A percentile compares a stretch with the other conserved stretches of the same genome.
phyloP scores from a whole-genome alignment of 2,329 filamentous ascomycete genomes.

The Periglandula ipomoeae region DNA sequence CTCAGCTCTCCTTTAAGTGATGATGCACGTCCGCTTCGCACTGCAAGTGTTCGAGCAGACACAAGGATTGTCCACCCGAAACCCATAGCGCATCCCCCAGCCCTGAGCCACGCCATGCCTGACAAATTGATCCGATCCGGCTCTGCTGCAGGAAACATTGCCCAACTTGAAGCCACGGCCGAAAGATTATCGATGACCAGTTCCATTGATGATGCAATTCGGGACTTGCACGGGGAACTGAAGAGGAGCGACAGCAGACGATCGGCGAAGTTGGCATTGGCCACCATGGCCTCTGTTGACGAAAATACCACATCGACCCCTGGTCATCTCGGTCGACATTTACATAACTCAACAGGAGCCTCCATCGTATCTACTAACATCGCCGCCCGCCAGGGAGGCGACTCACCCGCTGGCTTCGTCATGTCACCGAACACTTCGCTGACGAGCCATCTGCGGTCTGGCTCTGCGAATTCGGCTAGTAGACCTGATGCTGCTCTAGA shows the following conservation, averaged over 20 bases:
- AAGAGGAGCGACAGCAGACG: conserved; percentile 60
- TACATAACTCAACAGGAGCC: conserved; percentile 38
- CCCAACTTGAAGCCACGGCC: conserved; percentile 65
- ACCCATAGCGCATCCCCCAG: conserved; percentile 39
- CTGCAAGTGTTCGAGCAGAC: conserved; percentile 34
- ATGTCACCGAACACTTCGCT: conserved; percentile 59
- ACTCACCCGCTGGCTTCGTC: conserved; percentile 58
- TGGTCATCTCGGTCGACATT: conserved; percentile 28
- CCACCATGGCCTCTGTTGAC: conserved; percentile 13
- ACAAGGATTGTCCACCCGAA: conserved; percentile 31
- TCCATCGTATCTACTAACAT: conserved; percentile 65
- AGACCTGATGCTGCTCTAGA: conserved; percentile 33
- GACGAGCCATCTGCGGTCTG: conserved; percentile 45
- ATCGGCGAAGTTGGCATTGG: conserved; percentile 50
- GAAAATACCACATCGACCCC: conserved; percentile 4
- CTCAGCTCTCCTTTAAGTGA: conserved; percentile 7
- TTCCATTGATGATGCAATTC: conserved; percentile 70
- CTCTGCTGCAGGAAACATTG: conserved; percentile 57
- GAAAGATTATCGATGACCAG: conserved; percentile 65
- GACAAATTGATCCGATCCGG: conserved; percentile 53
- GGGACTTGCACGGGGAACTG: conserved; percentile 60
- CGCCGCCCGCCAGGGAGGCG: conserved; percentile 58
- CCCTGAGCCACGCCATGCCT: conserved; percentile 37
- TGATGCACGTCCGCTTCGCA: conserved; percentile 21
- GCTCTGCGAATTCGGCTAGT: conserved; percentile 38